A percentile compares a stretch with the other conserved stretches of the same genome.
Evolutionary conservation across 129 eudicot species (phyloP).

Genomic region (Mikania micrantha): DNA sequence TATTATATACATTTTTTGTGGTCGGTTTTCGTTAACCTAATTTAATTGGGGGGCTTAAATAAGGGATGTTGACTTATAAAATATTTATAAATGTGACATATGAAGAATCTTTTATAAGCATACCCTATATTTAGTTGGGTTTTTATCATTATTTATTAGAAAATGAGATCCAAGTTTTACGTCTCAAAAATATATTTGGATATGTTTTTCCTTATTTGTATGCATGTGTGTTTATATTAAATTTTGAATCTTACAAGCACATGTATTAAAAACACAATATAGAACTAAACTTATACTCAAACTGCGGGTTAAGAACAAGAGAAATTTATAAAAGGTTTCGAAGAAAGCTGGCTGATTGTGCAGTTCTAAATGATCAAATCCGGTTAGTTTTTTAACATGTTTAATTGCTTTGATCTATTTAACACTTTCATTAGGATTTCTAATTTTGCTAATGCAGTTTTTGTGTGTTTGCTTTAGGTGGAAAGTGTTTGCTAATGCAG

Average conservation of each 20-base stretch:
- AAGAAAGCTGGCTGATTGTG: conserved; percentile 95
- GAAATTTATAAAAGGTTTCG: conserved; percentile 97
- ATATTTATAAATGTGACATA: neutral
- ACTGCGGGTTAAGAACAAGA: no score
- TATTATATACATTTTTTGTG: neutral
- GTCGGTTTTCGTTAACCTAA: neutral
- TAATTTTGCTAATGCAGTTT: neutral
- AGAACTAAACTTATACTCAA: no score
- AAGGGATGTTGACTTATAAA: neutral
- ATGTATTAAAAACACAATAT: no score
- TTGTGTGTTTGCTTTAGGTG: conserved; percentile 42
- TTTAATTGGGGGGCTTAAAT: neutral
- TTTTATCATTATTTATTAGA: no score
- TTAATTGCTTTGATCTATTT: neutral
- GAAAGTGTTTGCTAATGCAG: conserved; percentile 82
- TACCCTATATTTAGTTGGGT: no score
- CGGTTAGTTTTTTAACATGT: conserved; percentile 37
- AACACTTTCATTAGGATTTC: neutral
- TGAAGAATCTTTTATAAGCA: neutral
- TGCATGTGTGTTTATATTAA: no score
- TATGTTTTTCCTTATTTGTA: no score
- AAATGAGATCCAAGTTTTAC: no score
- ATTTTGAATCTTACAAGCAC: no score
- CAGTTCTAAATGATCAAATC: conserved; percentile 83
- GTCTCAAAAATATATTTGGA: no score